These are phyloP conservation scores for Nephelium lappaceum DNA, from an alignment of 345 rosid species.

Conservation along the genomic window DNA sequence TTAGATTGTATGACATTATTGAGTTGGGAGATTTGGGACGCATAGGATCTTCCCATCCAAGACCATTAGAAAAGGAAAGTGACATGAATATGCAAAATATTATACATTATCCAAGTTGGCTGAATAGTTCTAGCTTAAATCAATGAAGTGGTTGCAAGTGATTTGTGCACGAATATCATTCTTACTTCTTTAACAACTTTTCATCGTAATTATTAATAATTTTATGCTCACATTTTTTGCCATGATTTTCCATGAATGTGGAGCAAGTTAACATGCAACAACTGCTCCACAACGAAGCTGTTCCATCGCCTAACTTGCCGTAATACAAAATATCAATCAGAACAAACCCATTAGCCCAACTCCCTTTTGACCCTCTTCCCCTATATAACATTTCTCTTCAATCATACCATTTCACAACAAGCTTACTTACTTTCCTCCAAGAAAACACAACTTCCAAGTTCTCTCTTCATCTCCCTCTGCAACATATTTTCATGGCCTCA, in stretches of 20 bases:
- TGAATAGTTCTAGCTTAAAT: background rate
- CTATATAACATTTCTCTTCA: constrained; percentile 3
- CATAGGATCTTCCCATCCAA: too few species aligned
- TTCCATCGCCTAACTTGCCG: background rate
- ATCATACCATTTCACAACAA: background rate
- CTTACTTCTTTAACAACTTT: background rate
- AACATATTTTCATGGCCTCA: constrained; percentile 33
- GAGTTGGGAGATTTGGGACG: too few species aligned
- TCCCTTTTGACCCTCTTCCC: background rate
- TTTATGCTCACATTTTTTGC: background rate
- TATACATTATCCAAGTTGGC: too few species aligned
- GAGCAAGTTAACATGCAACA: constrained; percentile 33
- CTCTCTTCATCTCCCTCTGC: background rate
- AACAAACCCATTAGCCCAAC: constrained; percentile 24
- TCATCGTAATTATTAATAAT: background rate
- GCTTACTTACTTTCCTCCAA: background rate
- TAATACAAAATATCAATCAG: background rate
- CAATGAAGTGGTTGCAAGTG: background rate
- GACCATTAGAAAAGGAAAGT: background rate
- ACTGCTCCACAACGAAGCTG: constrained; percentile 29
- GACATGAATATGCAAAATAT: too few species aligned
- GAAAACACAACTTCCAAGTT: background rate
- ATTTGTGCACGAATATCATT: background rate
- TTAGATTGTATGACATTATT: too few species aligned
- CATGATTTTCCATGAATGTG: constrained; percentile 21